These are phyloP conservation scores for Saksenaea vasiformis DNA, from an alignment of 371 early-diverging fungal genomes.

Conservation along the genomic window DNA sequence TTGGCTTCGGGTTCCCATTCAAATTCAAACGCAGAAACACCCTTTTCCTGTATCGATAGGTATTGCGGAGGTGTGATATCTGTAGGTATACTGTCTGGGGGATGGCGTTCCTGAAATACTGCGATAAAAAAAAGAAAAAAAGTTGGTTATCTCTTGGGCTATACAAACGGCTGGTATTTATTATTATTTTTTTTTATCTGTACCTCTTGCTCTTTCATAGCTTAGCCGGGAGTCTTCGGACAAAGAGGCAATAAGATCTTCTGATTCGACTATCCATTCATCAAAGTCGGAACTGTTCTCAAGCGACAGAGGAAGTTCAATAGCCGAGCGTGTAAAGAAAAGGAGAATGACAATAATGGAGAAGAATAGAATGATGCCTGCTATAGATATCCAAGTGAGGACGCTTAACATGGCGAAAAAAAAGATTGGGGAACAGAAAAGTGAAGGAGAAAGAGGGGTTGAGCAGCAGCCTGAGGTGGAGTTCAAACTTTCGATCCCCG, in stretches of 20 bases:
- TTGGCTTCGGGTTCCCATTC: conserved; percentile 68
- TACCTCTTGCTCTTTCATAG: conserved; percentile 50
- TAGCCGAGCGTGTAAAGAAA: conserved; percentile 41
- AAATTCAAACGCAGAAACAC: conserved; percentile 86
- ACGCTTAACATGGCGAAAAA: conserved; percentile 23
- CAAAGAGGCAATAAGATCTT: conserved; percentile 33
- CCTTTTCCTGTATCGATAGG: conserved; percentile 79
- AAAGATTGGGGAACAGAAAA: not conserved
- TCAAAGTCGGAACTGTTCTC: conserved; percentile 34
- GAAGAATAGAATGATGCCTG: conserved; percentile 38
- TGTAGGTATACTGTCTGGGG: conserved; percentile 64
- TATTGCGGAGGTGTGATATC: conserved; percentile 66
- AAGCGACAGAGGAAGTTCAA: conserved; percentile 26
- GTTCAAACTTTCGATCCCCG: not conserved
- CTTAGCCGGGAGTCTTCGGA: conserved; percentile 48
- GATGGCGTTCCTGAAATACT: conserved; percentile 52
- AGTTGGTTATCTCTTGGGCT: not conserved
- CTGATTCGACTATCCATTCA: conserved; percentile 38
- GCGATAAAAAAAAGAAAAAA: too few species aligned
- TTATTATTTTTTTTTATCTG: not conserved
- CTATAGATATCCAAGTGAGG: conserved; percentile 40
- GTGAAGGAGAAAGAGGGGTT: not conserved
- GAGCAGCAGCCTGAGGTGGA: not conserved
- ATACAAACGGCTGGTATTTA: not conserved
- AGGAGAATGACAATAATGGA: conserved; percentile 31